Evolutionary conservation across 257 asterid species (phyloP).

Genomic region (Voacanga thouarsii): DNA sequence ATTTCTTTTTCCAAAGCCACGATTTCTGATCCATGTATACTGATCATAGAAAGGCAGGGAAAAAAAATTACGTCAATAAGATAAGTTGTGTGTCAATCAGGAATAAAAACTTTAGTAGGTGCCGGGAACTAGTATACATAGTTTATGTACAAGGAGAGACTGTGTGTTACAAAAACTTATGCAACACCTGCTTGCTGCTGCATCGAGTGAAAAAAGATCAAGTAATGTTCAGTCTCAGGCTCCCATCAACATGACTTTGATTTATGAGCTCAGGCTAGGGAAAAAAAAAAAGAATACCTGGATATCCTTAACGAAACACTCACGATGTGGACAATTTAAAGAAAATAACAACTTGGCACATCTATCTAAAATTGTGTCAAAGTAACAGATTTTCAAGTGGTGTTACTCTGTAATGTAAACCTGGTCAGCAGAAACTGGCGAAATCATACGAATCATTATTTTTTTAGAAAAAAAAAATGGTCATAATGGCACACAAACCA

Average conservation of each 20-base stretch:
- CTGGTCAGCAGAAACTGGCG: no score
- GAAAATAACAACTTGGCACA: background rate
- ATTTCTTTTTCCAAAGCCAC: constrained; percentile 80
- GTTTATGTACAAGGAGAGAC: background rate
- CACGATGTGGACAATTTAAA: background rate
- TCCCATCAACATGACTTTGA: background rate
- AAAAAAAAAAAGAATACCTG: background rate
- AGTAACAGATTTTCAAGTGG: background rate
- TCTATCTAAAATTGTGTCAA: background rate
- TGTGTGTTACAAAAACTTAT: background rate
- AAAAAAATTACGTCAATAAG: background rate
- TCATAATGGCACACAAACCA: background rate
- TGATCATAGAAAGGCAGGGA: background rate
- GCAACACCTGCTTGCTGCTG: background rate
- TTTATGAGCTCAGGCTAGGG: background rate
- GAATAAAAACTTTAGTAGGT: background rate
- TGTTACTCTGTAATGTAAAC: background rate
- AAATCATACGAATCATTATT: no score
- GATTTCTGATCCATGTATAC: constrained; percentile 70
- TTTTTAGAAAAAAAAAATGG: background rate
- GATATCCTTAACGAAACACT: background rate
- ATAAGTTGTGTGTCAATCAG: background rate
- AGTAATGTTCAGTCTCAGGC: background rate
- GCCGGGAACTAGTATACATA: background rate
- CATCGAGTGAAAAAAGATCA: background rate